A percentile compares a stretch with the other conserved stretches of the same genome.
Conservation (phyloP, 192 early-diverging fungal genomes). For the Podila verticillata region DNA sequence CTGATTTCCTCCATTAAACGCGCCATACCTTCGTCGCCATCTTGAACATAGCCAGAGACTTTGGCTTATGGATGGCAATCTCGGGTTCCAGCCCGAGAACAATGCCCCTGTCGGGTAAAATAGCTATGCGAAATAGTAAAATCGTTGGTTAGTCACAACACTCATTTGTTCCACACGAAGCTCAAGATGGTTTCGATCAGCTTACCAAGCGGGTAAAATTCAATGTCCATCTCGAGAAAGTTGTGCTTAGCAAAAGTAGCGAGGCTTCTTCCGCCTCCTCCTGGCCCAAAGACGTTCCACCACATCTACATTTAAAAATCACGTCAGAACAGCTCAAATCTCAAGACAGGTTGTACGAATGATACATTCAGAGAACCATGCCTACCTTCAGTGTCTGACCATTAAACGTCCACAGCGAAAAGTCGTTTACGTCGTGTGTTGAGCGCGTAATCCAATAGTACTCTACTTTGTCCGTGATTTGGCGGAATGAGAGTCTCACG, state of each 20-base stretch:
- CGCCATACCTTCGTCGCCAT: slow-evolving; percentile 69
- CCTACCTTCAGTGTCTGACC: slow-evolving; percentile 69
- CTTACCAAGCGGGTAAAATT: slow-evolving; percentile 84
- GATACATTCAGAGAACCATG: background rate
- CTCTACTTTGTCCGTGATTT: slow-evolving; percentile 71
- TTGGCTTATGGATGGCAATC: slow-evolving; percentile 60
- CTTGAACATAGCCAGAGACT: slow-evolving; percentile 71
- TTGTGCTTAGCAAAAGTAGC: slow-evolving; percentile 47
- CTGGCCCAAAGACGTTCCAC: slow-evolving; percentile 47
- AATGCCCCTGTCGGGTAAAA: slow-evolving; percentile 76
- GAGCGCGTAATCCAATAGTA: slow-evolving; percentile 78
- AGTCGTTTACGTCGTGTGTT: slow-evolving; percentile 61
- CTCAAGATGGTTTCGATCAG: too few species aligned
- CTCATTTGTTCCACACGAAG: too few species aligned
- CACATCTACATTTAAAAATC: slow-evolving; percentile 26
- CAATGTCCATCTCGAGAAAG: slow-evolving; percentile 66
- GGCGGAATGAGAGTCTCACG: slow-evolving; percentile 42
- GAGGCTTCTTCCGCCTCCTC: slow-evolving; percentile 25
- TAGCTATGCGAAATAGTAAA: slow-evolving; percentile 57
- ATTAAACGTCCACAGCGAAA: slow-evolving; percentile 79
- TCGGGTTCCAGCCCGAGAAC: slow-evolving; percentile 81
- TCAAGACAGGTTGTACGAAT: background rate
- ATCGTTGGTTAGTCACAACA: background rate
- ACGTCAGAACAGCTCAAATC: slow-evolving; percentile 4
- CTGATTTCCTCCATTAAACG: background rate